Evolutionary conservation across 208 protist genomes (phyloP), one percentile per base, ranked within the genome.

Genomic region (Baffinella frigidus): DNA sequence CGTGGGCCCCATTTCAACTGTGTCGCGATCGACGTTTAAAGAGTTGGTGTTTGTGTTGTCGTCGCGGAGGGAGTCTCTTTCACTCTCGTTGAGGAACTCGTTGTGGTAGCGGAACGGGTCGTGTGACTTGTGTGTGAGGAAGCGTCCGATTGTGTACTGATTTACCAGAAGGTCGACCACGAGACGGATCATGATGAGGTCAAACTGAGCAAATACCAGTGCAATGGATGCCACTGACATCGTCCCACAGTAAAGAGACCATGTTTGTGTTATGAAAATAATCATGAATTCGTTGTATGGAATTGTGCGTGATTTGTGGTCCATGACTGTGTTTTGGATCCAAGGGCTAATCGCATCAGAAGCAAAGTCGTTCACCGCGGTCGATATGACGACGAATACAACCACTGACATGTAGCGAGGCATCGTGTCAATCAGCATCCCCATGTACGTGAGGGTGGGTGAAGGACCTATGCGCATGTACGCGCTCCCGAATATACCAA

Each of bases 271-370:
- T n/a, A 87, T 64, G 39, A 87, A 24, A 10, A 72, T 30, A 43
- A n/a, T 62, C 7, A 62, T 30, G 9, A 1, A 3, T 43, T 87
- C 61, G 80, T 17, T 45, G 80, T 87, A 87, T 17, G 80, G 80
- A 43, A 87, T 35, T n/a, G 30, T 62, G 4, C 61, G 0, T 1
- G 39, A 45, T 33, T 87, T 87, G 80, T 87, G 80, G 80, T 87
- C 80, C 44, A 35, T 17, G 17, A 87, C 39, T 24, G 80, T 87
- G 80, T 87, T 87, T 27, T 67, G 80, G 27, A 87, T 50, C 80
- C 80, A 87, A 2, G 80, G 80, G 10, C 24, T 24, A 43, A 87
- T 41, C 4, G 80, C 80, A 33, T 87, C 80, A 2, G 39, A 1
- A 2, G 61, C 39, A 43, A 87, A 87, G 80, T 56, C 80, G 80